Evolutionary conservation across 2,329 filamentous ascomycete species (phyloP).

Genomic region (Orbilia javanica): DNA sequence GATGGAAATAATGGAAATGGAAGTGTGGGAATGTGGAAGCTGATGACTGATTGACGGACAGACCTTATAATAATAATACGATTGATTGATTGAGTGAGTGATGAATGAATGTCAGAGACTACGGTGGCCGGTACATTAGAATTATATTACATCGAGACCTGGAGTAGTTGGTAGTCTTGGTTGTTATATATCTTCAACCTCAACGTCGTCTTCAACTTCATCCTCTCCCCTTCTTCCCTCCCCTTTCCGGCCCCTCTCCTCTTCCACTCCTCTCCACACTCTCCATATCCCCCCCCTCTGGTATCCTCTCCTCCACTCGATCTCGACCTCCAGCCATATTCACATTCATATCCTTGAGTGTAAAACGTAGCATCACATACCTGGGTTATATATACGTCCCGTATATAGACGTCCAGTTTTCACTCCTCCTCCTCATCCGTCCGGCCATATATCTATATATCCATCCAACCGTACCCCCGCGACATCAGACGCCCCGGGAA

Average conservation of each 20-base stretch:
- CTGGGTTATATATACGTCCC: too few relatives aligned
- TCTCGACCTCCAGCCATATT: too few relatives aligned
- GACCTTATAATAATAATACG: too few relatives aligned
- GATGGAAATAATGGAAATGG: background rate
- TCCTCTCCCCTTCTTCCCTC: background rate
- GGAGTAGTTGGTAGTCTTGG: too few relatives aligned
- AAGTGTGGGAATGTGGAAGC: slow-evolving; percentile 29
- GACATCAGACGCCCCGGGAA: slow-evolving; percentile 9
- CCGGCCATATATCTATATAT: background rate
- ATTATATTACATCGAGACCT: background rate
- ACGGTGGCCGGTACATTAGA: slow-evolving; percentile 12
- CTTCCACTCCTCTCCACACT: background rate
- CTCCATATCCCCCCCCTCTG: background rate
- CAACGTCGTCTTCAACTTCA: slow-evolving; percentile 4
- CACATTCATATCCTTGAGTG: too few relatives aligned
- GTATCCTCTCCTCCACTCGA: slow-evolving; percentile 9
- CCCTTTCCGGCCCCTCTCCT: slow-evolving; percentile 1
- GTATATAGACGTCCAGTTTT: slow-evolving; percentile 8
- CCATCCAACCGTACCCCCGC: background rate
- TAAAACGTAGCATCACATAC: too few relatives aligned
- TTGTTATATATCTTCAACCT: slow-evolving; percentile 12
- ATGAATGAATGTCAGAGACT: too few relatives aligned
- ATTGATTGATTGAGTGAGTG: background rate
- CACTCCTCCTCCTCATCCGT: background rate
- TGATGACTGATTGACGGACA: background rate